phyloP scores from a whole-genome alignment of 2,329 filamentous ascomycete genomes.

The Xylaria sp. region DNA sequence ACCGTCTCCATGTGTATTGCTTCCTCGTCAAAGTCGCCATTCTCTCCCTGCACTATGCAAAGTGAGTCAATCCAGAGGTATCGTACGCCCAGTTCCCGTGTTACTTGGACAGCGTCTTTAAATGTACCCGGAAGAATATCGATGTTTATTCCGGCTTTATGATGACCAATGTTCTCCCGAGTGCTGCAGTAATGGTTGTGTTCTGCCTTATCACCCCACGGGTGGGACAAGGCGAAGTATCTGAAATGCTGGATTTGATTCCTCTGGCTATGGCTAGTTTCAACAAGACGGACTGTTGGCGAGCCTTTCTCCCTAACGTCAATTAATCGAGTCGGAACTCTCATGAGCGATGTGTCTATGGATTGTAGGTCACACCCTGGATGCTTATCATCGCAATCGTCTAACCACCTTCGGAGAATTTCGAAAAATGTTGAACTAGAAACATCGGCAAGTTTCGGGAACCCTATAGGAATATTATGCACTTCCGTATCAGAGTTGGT shows the following conservation, averaged over 20 bases:
- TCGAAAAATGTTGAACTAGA: constrained; percentile 27
- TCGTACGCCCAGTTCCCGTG: constrained; percentile 26
- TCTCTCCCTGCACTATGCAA: constrained; percentile 38
- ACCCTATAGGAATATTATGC: constrained; percentile 14
- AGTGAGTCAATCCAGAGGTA: constrained; percentile 42
- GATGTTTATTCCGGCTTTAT: constrained; percentile 30
- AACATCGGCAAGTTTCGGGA: constrained; percentile 7
- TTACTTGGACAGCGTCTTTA: constrained; percentile 31
- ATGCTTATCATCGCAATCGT: constrained; percentile 35
- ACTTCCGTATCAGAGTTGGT: not conserved
- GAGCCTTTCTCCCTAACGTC: constrained; percentile 19
- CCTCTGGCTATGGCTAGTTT: constrained; percentile 8
- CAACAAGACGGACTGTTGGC: constrained; percentile 16
- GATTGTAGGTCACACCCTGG: constrained; percentile 3
- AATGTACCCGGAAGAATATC: constrained; percentile 36
- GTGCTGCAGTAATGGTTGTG: constrained; percentile 26
- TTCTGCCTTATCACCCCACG: constrained; percentile 40
- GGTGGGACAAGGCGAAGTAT: constrained; percentile 42
- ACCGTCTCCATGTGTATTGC: constrained; percentile 46
- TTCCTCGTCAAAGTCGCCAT: constrained; percentile 41
- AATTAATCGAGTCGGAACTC: constrained; percentile 35
- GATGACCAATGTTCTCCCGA: not conserved
- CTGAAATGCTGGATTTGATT: not conserved
- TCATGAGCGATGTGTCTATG: not conserved
- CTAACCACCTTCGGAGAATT: constrained; percentile 34